phyloP scores from a whole-genome alignment of 164 flowering plant species.

The Tetrastigma voinierianum region DNA sequence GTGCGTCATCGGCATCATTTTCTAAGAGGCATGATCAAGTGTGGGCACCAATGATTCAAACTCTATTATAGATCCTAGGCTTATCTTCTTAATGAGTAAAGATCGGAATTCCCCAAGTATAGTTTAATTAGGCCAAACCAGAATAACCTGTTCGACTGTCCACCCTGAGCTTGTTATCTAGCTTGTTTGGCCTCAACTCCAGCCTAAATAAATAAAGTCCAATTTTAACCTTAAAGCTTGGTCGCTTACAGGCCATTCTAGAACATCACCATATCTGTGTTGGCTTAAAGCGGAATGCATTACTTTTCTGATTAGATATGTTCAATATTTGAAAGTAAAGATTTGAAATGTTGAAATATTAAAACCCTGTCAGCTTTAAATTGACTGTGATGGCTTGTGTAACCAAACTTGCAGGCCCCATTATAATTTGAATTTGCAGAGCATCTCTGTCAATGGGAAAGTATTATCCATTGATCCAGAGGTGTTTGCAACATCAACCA shows the following conservation, averaged over 20 bases:
- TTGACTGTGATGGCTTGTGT: slow-evolving; percentile 13
- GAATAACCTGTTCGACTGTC: background rate
- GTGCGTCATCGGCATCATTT: no score
- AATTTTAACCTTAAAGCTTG: background rate
- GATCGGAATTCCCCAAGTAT: background rate
- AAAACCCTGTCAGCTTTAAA: background rate
- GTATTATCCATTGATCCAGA: slow-evolving; percentile 63
- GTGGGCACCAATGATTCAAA: no score
- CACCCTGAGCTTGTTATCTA: background rate
- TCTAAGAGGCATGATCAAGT: no score
- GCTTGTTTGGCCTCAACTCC: background rate
- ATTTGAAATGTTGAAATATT: background rate
- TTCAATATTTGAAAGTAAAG: background rate
- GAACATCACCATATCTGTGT: background rate
- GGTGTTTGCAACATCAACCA: slow-evolving; percentile 71
- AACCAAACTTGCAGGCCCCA: slow-evolving; percentile 79
- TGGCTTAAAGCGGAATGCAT: background rate
- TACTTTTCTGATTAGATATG: no score
- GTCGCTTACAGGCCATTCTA: background rate
- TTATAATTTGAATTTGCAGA: slow-evolving; percentile 83
- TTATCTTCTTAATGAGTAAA: background rate
- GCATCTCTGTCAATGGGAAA: slow-evolving; percentile 85
- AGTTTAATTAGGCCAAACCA: background rate
- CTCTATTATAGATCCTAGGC: background rate
- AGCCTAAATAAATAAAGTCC: background rate